Evolutionary conservation across 2,329 filamentous ascomycete species (phyloP).

Genomic region (Stemphylium vesicarium): DNA sequence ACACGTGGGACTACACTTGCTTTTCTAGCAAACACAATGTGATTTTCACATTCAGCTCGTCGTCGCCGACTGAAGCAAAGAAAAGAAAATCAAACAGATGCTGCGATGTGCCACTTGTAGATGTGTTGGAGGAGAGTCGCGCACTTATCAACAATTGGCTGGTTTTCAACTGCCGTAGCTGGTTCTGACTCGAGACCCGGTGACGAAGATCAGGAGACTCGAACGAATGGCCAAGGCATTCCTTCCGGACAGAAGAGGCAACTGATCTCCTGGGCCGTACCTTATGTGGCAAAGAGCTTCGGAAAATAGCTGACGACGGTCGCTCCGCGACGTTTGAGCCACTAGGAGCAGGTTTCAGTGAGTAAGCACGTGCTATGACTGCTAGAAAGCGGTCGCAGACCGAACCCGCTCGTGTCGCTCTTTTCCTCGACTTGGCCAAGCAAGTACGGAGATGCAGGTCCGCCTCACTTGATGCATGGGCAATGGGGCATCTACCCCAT

Average conservation of each 20-base stretch:
- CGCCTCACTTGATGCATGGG: not conserved
- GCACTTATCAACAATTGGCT: not conserved
- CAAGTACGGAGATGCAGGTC: not conserved
- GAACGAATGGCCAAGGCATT: slow-evolving; percentile 1
- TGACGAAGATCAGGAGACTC: not conserved
- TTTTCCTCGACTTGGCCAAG: not conserved
- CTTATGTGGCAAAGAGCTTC: not conserved
- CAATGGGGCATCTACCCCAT: too few species aligned
- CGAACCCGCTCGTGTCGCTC: not conserved
- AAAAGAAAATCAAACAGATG: not conserved
- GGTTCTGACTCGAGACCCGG: slow-evolving; percentile 4
- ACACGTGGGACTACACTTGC: not conserved
- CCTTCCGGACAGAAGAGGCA: not conserved
- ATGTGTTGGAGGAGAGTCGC: not conserved
- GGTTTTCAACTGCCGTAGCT: not conserved
- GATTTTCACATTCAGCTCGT: not conserved
- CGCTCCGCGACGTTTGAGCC: not conserved
- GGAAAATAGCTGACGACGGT: not conserved
- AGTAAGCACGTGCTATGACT: not conserved
- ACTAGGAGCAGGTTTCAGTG: not conserved
- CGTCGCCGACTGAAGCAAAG: not conserved
- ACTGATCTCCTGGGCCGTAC: not conserved
- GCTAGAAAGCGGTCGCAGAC: not conserved
- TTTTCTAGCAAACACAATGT: not conserved
- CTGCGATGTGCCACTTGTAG: not conserved